Evolutionary conservation across 2,329 filamentous ascomycete genomes (phyloP), one percentile per base, ranked within the genome.

Genomic region (Fulvia fulva): DNA sequence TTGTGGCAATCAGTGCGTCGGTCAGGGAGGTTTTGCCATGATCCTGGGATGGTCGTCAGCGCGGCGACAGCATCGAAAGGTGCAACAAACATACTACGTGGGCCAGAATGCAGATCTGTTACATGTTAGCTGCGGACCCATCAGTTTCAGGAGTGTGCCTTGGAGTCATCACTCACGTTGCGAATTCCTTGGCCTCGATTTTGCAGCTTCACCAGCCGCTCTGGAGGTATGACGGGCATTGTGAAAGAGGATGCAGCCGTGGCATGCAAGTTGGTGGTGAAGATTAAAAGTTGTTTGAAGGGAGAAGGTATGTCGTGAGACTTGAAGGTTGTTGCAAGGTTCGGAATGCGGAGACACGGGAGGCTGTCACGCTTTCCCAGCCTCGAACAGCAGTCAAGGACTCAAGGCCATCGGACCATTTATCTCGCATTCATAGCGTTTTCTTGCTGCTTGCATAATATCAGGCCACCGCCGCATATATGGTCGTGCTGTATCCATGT

Each of bases 21-120:
- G 92, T 96, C 67, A 99, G 85, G 32, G 94, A 97, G 2, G 94
- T 99, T 77, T 99, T 99, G 70, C 94, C 94, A 82, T 99, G 94
- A 75, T 99, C 94, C 84, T 87, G 47, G 26, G 12, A 53, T 43
- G 7, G 16, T 50, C 9, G 47, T 60, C 55, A 58, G 51, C 34
- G 51, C 5, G 25, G 14, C 14, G 22, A 46, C 43, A 19, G 26
- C 30, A 22, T 57, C 37, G 14, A 5, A 25, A 34, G 16, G 23
- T 16, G 19, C 7, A n/a, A 45, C 16, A 2, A 16, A 80, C 82
- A 74, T 81, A 87, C 84, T 69, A 97, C 93, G 73, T 97, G 93
- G 49, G 93, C 93, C 65, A 97, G 78, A 68, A 97, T 96, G 75
- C 93, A 97, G 65, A 97, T 96, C 70, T 72, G n/a, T 43, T 25